Conservation (phyloP, 495 filamentous ascomycete genomes). For the Penicillium angulare region DNA sequence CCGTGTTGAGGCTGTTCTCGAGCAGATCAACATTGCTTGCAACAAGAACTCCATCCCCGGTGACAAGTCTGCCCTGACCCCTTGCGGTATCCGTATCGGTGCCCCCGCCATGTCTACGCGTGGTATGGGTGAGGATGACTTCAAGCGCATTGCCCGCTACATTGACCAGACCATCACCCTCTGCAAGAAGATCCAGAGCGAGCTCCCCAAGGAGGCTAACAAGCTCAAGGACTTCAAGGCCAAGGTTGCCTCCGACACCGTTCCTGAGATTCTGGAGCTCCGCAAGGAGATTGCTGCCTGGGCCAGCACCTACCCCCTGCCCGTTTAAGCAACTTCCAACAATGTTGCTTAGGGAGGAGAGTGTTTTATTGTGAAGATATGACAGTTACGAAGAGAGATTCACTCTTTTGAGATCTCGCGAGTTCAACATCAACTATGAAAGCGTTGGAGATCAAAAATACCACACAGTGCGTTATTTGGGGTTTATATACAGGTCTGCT, state of each 20-base stretch:
- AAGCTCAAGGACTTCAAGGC: constrained; percentile 99
- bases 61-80: constrained; percentile 95
- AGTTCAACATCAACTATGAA: constrained; percentile 34
- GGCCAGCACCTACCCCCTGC: constrained; percentile 90
- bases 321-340: constrained; percentile 53
- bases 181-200: constrained; percentile 77
- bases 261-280: constrained; percentile 75
- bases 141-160: constrained; percentile 84
- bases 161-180: constrained; percentile 81
- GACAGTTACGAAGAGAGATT: constrained; percentile 25
- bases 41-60: constrained; percentile 99
- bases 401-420: constrained; percentile 16
- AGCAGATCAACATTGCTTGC: constrained; percentile 97
- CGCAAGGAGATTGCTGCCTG: constrained; percentile 86
- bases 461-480: constrained; percentile 39
- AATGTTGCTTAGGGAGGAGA: not conserved
- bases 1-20: constrained; percentile 92
- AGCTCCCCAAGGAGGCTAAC: constrained; percentile 93
- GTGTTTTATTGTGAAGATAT: constrained; percentile 13
- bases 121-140: constrained; percentile 91
- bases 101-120: constrained; percentile 96
- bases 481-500: constrained; percentile 47
- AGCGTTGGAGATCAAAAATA: constrained; percentile 22
- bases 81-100: constrained; percentile 91
- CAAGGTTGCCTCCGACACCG: constrained; percentile 74